phyloP scores from a whole-genome alignment of 2,329 filamentous ascomycete species.

The Lachnellula occidentalis region DNA sequence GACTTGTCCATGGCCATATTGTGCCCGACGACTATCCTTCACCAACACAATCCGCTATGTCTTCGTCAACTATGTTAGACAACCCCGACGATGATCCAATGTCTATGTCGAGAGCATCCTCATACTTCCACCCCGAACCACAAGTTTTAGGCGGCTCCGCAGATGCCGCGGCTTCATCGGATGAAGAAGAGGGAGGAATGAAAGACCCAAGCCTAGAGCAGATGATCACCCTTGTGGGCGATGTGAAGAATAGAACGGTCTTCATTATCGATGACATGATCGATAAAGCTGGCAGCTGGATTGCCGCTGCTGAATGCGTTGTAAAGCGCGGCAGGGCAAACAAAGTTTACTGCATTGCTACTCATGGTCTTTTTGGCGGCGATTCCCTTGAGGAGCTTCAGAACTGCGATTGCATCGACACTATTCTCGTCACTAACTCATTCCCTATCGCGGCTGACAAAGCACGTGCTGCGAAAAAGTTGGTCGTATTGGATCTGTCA shows the following conservation, averaged over 20 bases:
- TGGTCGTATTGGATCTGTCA: conserved; percentile 85
- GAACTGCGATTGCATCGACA: conserved; percentile 86
- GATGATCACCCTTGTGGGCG: conserved; percentile 95
- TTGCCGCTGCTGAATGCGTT: conserved; percentile 92
- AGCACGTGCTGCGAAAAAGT: conserved; percentile 67
- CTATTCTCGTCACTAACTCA: conserved; percentile 93
- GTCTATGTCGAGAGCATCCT: conserved; percentile 73
- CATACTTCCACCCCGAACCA: conserved; percentile 64
- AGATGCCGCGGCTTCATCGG: conserved; percentile 76
- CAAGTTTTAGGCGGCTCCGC: conserved; percentile 74
- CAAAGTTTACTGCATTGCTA: conserved; percentile 96
- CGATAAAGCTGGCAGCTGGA: conserved; percentile 94
- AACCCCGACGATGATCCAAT: conserved; percentile 73
- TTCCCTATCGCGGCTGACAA: conserved; percentile 82
- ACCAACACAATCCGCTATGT: conserved; percentile 64
- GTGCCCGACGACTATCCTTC: conserved; percentile 92
- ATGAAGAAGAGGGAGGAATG: conserved; percentile 90
- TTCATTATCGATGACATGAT: conserved; percentile 99
- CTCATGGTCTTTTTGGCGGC: conserved; percentile 88
- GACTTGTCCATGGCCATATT: conserved; percentile 88
- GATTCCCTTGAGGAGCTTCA: conserved; percentile 88
- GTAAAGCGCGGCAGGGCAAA: conserved; percentile 88
- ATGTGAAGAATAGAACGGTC: conserved; percentile 81
- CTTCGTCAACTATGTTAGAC: conserved; percentile 47
- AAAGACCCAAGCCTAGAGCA: conserved; percentile 78